A percentile compares a stretch with the other conserved stretches of the same genome.
These are phyloP conservation scores for Blastocystis sp. DNA, from an alignment of 352 stramenopile genomes.

Conservation along the genomic window DNA sequence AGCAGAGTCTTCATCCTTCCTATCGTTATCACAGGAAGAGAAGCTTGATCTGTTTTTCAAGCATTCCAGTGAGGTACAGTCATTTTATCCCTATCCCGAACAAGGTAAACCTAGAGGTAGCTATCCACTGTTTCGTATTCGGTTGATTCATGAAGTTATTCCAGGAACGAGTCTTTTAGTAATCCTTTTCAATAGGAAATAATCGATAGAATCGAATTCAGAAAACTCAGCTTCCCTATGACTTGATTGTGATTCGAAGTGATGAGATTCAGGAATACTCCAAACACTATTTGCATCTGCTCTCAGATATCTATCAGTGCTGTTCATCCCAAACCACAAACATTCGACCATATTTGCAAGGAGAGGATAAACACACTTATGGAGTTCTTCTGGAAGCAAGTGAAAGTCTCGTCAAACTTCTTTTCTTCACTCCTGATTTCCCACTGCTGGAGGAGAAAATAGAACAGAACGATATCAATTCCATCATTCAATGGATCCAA, in stretches of 20 bases:
- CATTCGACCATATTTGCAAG: not conserved
- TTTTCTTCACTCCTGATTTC: constrained; percentile 55
- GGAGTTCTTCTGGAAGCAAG: not conserved
- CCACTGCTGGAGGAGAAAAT: not conserved
- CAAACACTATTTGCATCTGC: not conserved
- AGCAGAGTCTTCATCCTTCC: not conserved
- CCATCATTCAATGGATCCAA: constrained; percentile 30
- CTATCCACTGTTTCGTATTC: not conserved
- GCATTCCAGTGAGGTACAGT: not conserved
- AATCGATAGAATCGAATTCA: not conserved
- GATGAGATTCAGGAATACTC: not conserved
- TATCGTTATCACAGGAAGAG: not conserved
- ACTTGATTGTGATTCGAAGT: not conserved
- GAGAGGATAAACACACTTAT: constrained; percentile 41
- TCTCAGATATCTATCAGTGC: not conserved
- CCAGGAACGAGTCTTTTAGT: not conserved
- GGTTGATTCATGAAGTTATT: not conserved
- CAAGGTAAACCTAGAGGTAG: not conserved
- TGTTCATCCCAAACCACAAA: not conserved
- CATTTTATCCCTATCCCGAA: constrained; percentile 40
- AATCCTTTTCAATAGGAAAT: not conserved
- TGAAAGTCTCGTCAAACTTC: not conserved
- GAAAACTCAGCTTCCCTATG: not conserved
- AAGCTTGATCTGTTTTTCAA: not conserved
- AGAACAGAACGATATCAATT: not conserved